Conservation (phyloP, 257 asterid species). For the Paraleonurus japonicus region DNA sequence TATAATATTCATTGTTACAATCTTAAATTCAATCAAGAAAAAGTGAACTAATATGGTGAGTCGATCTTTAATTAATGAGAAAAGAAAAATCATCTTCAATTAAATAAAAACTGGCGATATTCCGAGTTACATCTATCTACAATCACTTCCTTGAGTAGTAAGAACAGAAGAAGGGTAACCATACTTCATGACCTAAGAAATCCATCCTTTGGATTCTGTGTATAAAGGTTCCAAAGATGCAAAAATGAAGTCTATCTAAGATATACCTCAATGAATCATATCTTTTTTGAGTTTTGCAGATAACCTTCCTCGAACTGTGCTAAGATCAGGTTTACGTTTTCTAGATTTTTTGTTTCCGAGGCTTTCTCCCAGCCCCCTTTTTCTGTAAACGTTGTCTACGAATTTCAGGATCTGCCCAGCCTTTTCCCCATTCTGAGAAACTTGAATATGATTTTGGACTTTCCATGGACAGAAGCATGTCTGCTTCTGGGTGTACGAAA, state of each 20-base stretch:
- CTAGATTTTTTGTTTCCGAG: slow-evolving; percentile 37
- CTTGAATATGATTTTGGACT: slow-evolving; percentile 47
- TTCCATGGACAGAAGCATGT: slow-evolving; percentile 55
- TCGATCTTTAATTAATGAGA: not conserved
- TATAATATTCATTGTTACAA: not conserved
- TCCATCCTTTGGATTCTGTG: no score
- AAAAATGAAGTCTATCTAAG: no score
- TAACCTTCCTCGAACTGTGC: slow-evolving; percentile 71
- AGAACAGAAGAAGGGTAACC: not conserved
- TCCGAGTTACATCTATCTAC: no score
- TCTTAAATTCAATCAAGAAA: not conserved
- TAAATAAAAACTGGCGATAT: no score
- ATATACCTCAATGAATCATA: not conserved
- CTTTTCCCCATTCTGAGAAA: slow-evolving; percentile 80
- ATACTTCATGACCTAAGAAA: no score
- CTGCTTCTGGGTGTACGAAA: slow-evolving; percentile 69
- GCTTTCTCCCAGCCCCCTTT: slow-evolving; percentile 33
- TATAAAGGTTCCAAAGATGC: no score
- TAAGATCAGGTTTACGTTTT: slow-evolving; percentile 33
- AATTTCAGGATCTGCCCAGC: slow-evolving; percentile 86
- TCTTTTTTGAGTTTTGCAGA: slow-evolving; percentile 54
- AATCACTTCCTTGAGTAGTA: not conserved
- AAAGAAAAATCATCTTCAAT: no score
- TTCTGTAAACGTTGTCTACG: slow-evolving; percentile 62
- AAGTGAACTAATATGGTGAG: not conserved